Conservation (phyloP, 1,284 basidiomycete species). For the Termitomyces sp. region DNA sequence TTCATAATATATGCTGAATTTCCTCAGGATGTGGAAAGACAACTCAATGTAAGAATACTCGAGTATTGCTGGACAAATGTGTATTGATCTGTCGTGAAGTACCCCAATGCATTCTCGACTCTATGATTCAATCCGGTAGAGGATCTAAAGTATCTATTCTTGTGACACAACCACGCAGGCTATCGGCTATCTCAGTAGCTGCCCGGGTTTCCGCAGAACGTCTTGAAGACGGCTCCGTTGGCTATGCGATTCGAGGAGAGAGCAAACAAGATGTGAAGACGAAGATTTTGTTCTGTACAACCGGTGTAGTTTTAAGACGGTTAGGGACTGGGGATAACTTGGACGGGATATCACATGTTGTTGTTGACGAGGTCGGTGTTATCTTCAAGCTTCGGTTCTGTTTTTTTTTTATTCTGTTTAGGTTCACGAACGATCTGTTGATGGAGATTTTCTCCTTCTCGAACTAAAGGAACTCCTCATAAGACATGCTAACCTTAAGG, state of each 20-base stretch:
- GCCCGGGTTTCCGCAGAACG: slow-evolving; percentile 85
- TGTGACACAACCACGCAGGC: slow-evolving; percentile 86
- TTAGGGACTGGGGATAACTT: slow-evolving; percentile 74
- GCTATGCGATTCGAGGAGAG: slow-evolving; percentile 92
- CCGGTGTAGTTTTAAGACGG: slow-evolving; percentile 83
- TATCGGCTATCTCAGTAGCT: slow-evolving; percentile 89
- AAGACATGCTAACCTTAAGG: slow-evolving; percentile 69
- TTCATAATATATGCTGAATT: not conserved
- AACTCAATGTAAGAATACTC: slow-evolving; percentile 56
- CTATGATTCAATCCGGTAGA: slow-evolving; percentile 58
- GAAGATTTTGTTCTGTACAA: slow-evolving; percentile 87
- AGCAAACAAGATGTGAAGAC: slow-evolving; percentile 63
- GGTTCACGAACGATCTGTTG: slow-evolving; percentile 89
- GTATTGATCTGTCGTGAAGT: slow-evolving; percentile 39
- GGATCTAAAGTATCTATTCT: slow-evolving; percentile 78
- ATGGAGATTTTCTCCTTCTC: slow-evolving; percentile 88
- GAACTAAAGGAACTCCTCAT: slow-evolving; percentile 76
- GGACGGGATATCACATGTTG: slow-evolving; percentile 72
- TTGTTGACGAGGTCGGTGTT: slow-evolving; percentile 79
- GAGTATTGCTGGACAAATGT: not conserved
- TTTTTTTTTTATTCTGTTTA: slow-evolving; percentile 21
- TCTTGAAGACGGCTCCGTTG: slow-evolving; percentile 78
- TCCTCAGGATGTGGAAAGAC: slow-evolving; percentile 82
- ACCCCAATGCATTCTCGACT: slow-evolving; percentile 87
- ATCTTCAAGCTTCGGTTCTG: not conserved